phyloP scores from a whole-genome alignment of 176 grass and related monocot species.

The Bromus sterilis region DNA sequence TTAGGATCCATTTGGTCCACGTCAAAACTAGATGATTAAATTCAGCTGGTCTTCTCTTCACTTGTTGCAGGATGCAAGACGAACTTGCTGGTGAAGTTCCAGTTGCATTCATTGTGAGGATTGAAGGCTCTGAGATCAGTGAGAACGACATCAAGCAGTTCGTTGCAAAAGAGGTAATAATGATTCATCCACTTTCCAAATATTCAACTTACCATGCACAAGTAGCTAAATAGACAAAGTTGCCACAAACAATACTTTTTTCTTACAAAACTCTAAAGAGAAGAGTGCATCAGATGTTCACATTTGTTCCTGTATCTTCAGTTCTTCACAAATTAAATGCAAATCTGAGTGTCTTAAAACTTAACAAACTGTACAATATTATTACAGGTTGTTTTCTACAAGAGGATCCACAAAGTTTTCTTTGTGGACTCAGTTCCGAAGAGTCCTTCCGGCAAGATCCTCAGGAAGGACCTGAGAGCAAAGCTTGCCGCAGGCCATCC shows the following conservation, averaged over 20 bases:
- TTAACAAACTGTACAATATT: not conserved
- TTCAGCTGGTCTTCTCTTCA: not conserved
- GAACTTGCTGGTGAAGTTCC: constrained; percentile 80
- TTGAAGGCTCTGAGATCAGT: constrained; percentile 60
- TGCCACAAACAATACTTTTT: not conserved
- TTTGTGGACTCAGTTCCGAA: constrained; percentile 74
- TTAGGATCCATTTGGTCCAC: not conserved
- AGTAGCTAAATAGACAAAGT: not conserved
- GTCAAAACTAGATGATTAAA: not conserved
- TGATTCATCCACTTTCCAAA: not conserved
- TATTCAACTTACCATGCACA: not conserved
- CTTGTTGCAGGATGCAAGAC: constrained; percentile 71
- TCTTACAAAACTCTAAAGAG: not conserved
- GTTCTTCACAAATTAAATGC: not conserved
- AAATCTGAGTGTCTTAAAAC: not conserved
- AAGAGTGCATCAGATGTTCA: not conserved
- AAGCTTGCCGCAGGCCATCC: constrained; percentile 44
- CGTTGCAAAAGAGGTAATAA: constrained; percentile 72
- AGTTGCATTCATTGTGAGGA: constrained; percentile 77
- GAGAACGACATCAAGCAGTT: constrained; percentile 89
- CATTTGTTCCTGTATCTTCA: not conserved
- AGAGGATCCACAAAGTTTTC: constrained; percentile 82
- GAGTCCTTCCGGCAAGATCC: constrained; percentile 80
- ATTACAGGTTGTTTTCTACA: constrained; percentile 87
- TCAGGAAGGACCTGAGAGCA: constrained; percentile 89